Evolutionary conservation across 164 flowering plant species (phyloP), one percentile per base, ranked within the genome.

Genomic region (Kalanchoe fedtschenkoi): DNA sequence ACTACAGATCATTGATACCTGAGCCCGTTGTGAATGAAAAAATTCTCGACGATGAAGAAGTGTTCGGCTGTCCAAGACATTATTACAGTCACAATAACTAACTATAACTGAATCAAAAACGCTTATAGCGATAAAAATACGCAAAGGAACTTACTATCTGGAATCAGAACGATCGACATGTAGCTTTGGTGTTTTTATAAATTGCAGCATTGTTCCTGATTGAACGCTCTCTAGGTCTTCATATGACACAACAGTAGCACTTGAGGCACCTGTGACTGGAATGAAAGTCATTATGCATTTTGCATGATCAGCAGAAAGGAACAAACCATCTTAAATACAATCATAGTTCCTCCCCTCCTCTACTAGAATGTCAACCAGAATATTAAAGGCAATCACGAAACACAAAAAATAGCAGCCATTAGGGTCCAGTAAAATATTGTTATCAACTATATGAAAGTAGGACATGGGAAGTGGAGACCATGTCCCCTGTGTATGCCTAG

Each of bases 21-120:
- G 98, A 68, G 96, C 97, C 72, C 98, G 77, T 71, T 90, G 98
- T 1, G 98, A 93, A 57, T 93, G 98, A 67, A 88, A 92, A 73
- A 89, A 93, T 72, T 90, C 92, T 53, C 96, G 78, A 78, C 82
- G 88, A 72, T 81, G 87, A 71, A 92, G 72, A 58, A 85, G 89
- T 30, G 76, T 62, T 61, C 84, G 89, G 72, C 97, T 89, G 86
- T 37, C 77, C 64, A 62, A 56, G 60, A 61, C 53, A 64, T 1
- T 38, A 68, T 14, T 13, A 47, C 15, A 17, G 13, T 51, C 56
- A 51, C 56, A 51, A 51, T 17, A 51, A 28, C 28, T 24, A 8
- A 26, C 5, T 6, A 26, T 51, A 10, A 26, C 28, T 17, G 17
- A 51, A 24, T 26, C 32, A 51, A 30, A 58, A 10, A 34, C 41